A percentile compares a stretch with the other conserved stretches of the same genome.
Conservation (phyloP, 768 basidiomycete genomes). For the Galerina marginata region DNA sequence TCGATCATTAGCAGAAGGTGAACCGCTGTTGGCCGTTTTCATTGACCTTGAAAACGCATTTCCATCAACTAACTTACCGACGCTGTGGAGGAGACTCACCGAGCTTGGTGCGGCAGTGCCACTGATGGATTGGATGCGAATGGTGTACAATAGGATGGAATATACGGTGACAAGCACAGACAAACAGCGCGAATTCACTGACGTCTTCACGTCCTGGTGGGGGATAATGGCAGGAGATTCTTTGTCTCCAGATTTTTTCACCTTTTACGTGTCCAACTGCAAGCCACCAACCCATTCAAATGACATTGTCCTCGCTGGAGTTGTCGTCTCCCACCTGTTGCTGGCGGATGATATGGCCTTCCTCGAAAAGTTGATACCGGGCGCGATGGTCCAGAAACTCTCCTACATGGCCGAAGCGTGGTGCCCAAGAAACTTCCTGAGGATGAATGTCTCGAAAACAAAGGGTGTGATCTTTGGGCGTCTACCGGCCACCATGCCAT, state of each 20-base stretch:
- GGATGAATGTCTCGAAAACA: background rate
- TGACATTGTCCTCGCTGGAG: background rate
- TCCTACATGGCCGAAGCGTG: background rate
- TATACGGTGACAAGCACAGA: conserved; percentile 2
- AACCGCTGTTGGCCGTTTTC: background rate
- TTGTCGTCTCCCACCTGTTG: background rate
- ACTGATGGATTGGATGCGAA: conserved; percentile 17
- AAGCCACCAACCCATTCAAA: background rate
- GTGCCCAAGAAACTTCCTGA: background rate
- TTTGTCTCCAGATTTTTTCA: conserved; percentile 1
- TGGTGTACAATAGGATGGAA: conserved; percentile 13
- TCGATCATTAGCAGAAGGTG: background rate
- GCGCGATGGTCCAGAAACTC: background rate
- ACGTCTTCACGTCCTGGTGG: background rate
- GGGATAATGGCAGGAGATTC: conserved; percentile 6
- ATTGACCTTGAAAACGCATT: conserved; percentile 19
- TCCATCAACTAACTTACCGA: conserved; percentile 18
- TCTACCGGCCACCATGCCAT: background rate
- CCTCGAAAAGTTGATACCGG: background rate
- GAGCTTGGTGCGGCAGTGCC: background rate
- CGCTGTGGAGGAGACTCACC: conserved; percentile 19
- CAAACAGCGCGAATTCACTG: background rate
- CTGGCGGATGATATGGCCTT: conserved; percentile 6
- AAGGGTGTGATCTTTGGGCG: background rate
- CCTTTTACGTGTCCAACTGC: background rate